These are phyloP conservation scores for Globisporangium polare DNA, from an alignment of 352 stramenopile genomes.

Conservation along the genomic window DNA sequence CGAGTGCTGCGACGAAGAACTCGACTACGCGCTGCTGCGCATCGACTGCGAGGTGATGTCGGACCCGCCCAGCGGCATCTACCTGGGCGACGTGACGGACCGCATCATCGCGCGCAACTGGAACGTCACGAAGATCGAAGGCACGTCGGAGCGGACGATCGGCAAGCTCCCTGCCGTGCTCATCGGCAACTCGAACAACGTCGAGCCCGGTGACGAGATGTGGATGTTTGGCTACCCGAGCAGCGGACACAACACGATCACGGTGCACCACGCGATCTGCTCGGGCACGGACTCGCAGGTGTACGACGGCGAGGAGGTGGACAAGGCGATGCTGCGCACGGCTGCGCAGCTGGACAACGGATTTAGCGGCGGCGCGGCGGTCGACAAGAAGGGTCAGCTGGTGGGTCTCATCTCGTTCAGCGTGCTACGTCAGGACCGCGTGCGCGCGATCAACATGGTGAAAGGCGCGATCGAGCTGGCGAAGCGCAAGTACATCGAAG, in stretches of 20 bases:
- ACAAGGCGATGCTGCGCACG: constrained; percentile 84
- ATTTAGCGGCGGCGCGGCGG: constrained; percentile 78
- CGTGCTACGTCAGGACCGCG: constrained; percentile 78
- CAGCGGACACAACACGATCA: constrained; percentile 88
- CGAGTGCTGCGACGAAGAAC: constrained; percentile 79
- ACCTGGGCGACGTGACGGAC: constrained; percentile 86
- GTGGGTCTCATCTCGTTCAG: constrained; percentile 86
- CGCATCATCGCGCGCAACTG: constrained; percentile 83
- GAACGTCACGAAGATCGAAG: constrained; percentile 76
- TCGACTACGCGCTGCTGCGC: constrained; percentile 78
- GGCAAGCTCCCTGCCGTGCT: constrained; percentile 69
- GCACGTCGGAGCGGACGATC: constrained; percentile 65
- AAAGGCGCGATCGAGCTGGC: constrained; percentile 82
- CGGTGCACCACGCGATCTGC: constrained; percentile 87
- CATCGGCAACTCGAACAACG: constrained; percentile 87
- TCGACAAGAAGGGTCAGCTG: constrained; percentile 84
- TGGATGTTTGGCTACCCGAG: constrained; percentile 90
- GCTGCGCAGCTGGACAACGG: constrained; percentile 83
- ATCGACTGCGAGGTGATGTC: constrained; percentile 86
- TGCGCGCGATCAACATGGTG: constrained; percentile 88
- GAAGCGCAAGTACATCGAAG: constrained; percentile 74
- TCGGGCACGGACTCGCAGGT: constrained; percentile 85
- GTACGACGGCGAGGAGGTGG: constrained; percentile 80
- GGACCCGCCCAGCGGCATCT: constrained; percentile 80
- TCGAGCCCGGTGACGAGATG: constrained; percentile 86